Conservation (phyloP, 768 basidiomycete genomes). For the Termitomyces sp. region DNA sequence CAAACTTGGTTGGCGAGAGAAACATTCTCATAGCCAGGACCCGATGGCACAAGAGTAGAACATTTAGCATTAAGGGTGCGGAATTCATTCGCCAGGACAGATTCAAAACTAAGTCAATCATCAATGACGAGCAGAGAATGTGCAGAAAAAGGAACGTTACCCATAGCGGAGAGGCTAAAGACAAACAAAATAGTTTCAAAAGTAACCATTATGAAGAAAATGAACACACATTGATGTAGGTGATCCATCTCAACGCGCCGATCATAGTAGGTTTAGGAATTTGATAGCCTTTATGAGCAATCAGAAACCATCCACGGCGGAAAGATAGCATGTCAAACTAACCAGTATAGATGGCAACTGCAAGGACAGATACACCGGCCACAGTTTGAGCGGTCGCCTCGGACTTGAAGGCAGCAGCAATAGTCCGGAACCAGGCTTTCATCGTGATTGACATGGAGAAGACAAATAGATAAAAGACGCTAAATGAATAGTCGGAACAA, state of each 20-base stretch:
- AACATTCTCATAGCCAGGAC: constrained; percentile 55
- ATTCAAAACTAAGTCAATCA: constrained; percentile 52
- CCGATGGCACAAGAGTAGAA: constrained; percentile 52
- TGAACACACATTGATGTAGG: constrained; percentile 49
- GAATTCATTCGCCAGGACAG: constrained; percentile 79
- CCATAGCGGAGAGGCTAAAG: constrained; percentile 38
- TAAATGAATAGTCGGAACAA: constrained; percentile 17
- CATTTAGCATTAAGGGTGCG: constrained; percentile 57
- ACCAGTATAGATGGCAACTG: constrained; percentile 45
- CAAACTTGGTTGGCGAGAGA: constrained; percentile 68
- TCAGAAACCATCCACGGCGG: neutral
- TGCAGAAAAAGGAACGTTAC: constrained; percentile 34
- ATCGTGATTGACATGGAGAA: constrained; percentile 56
- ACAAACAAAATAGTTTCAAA: constrained; percentile 1
- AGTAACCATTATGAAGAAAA: neutral
- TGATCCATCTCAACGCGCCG: constrained; percentile 63
- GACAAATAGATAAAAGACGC: constrained; percentile 53
- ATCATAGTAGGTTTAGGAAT: constrained; percentile 63
- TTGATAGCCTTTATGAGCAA: constrained; percentile 34
- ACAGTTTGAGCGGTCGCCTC: constrained; percentile 58
- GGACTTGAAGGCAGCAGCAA: constrained; percentile 54
- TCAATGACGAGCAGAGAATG: constrained; percentile 27
- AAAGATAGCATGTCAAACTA: constrained; percentile 11
- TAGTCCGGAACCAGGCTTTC: constrained; percentile 69
- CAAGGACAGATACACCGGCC: constrained; percentile 34